Evolutionary conservation across 495 filamentous ascomycete species (phyloP).

Genomic region (Staphylotrichum longicolle): DNA sequence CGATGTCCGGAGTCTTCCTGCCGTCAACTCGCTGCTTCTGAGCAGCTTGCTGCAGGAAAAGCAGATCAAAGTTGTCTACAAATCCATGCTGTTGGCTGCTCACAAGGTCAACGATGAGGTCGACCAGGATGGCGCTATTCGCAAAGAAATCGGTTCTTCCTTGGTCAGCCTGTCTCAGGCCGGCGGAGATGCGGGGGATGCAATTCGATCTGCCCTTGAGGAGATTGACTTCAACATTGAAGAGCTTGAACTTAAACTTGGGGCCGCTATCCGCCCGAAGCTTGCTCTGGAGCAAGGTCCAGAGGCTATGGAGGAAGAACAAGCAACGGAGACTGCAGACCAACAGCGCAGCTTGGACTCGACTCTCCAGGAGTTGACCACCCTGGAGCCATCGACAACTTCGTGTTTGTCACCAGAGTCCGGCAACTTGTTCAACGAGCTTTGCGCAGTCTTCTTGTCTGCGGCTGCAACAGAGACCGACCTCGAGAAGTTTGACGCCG

Average conservation of each 20-base stretch:
- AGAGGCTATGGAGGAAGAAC: slow-evolving; percentile 56
- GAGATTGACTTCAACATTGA: slow-evolving; percentile 64
- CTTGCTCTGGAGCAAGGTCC: slow-evolving; percentile 33
- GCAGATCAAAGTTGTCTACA: slow-evolving; percentile 60
- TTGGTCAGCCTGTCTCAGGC: slow-evolving; percentile 61
- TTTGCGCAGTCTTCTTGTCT: slow-evolving; percentile 63
- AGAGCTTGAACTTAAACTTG: slow-evolving; percentile 66
- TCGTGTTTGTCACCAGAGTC: slow-evolving; percentile 50
- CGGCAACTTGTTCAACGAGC: slow-evolving; percentile 48
- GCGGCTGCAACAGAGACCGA: slow-evolving; percentile 50
- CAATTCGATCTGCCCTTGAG: slow-evolving; percentile 57
- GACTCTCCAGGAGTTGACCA: slow-evolving; percentile 34
- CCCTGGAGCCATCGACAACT: slow-evolving; percentile 35
- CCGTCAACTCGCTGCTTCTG: slow-evolving; percentile 61
- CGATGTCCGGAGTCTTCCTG: slow-evolving; percentile 52
- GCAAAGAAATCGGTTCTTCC: slow-evolving; percentile 61
- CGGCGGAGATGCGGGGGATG: slow-evolving; percentile 51
- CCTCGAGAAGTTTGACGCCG: slow-evolving; percentile 56
- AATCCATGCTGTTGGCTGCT: slow-evolving; percentile 58
- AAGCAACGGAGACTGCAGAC: slow-evolving; percentile 32
- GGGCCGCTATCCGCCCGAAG: slow-evolving; percentile 58
- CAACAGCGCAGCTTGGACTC: slow-evolving; percentile 25
- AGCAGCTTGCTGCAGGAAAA: slow-evolving; percentile 58
- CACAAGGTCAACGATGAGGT: slow-evolving; percentile 50
- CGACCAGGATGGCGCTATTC: slow-evolving; percentile 49